These are phyloP conservation scores for Glarea lozoyensis DNA, from an alignment of 495 filamentous ascomycete species.

Conservation along the genomic window DNA sequence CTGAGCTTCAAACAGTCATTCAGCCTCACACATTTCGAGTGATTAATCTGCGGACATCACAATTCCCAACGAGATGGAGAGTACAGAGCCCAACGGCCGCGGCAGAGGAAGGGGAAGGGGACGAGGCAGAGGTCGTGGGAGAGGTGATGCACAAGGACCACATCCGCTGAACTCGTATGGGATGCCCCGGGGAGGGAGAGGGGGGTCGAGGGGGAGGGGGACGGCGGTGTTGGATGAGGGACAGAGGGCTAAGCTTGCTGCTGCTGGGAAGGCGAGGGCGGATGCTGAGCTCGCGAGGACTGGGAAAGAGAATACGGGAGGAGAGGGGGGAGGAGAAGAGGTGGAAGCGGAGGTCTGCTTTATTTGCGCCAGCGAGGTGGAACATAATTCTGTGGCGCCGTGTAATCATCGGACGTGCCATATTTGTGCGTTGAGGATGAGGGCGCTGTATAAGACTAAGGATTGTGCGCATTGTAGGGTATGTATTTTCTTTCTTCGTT, in stretches of 20 bases:
- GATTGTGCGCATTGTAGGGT: conserved; percentile 91
- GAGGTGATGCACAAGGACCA: conserved; percentile 3
- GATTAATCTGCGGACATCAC: no score
- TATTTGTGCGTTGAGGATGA: conserved; percentile 81
- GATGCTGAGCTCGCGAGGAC: no score
- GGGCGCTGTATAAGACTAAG: conserved; percentile 91
- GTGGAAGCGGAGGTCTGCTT: conserved; percentile 82
- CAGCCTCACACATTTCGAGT: no score
- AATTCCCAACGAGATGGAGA: no score
- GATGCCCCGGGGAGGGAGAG: not conserved
- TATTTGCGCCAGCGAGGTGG: conserved; percentile 84
- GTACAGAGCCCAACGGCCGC: no score
- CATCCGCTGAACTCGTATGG: not conserved
- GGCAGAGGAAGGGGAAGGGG: conserved; percentile 24
- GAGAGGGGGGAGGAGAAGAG: conserved; percentile 33
- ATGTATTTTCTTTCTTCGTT: conserved; percentile 25
- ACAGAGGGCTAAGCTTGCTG: no score
- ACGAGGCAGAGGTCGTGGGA: conserved; percentile 18
- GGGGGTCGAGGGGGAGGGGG: conserved; percentile 8
- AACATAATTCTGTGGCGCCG: conserved; percentile 76
- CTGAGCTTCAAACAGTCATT: no score
- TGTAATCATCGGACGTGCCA: conserved; percentile 96
- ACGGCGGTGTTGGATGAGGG: conserved; percentile 8
- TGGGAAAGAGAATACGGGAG: not conserved
- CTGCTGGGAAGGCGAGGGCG: no score